Conservation (phyloP, 2,329 filamentous ascomycete species). For the Aureobasidium mangrovei region DNA sequence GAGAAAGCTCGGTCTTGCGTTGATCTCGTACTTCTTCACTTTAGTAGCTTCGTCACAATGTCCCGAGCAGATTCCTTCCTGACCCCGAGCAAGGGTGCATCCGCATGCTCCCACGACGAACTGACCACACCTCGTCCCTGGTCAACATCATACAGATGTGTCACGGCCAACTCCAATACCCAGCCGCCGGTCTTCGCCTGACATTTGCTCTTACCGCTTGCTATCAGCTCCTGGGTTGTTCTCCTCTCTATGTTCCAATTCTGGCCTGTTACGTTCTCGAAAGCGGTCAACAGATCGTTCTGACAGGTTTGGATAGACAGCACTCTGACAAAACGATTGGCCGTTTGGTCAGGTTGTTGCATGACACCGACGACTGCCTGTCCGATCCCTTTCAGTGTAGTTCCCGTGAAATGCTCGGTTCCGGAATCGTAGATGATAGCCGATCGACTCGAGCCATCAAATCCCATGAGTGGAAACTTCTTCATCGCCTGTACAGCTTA, state of each 20-base stretch:
- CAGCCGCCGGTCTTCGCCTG: neutral
- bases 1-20: no score
- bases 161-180: slow-evolving; percentile 15
- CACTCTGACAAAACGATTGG: slow-evolving; percentile 50
- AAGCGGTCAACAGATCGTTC: slow-evolving; percentile 42
- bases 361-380: slow-evolving; percentile 42
- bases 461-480: slow-evolving; percentile 53
- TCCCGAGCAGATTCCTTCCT: slow-evolving; percentile 13
- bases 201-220: slow-evolving; percentile 3
- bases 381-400: slow-evolving; percentile 44
- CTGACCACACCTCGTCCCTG: slow-evolving; percentile 14
- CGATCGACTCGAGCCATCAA: slow-evolving; percentile 40
- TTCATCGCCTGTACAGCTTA: slow-evolving; percentile 38
- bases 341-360: slow-evolving; percentile 40
- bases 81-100: slow-evolving; percentile 17
- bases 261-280: slow-evolving; percentile 14
- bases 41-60: slow-evolving; percentile 13
- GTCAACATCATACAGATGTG: slow-evolving; percentile 16
- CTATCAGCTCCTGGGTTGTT: slow-evolving; percentile 12
- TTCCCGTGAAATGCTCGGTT: slow-evolving; percentile 40
- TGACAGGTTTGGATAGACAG: slow-evolving; percentile 46
- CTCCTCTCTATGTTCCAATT: slow-evolving; percentile 12
- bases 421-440: slow-evolving; percentile 49
- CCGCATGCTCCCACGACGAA: slow-evolving; percentile 14
- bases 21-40: neutral